These are phyloP conservation scores for Hyaloperonospora arabidopsidis DNA, from an alignment of 352 stramenopile genomes.

Conservation along the genomic window DNA sequence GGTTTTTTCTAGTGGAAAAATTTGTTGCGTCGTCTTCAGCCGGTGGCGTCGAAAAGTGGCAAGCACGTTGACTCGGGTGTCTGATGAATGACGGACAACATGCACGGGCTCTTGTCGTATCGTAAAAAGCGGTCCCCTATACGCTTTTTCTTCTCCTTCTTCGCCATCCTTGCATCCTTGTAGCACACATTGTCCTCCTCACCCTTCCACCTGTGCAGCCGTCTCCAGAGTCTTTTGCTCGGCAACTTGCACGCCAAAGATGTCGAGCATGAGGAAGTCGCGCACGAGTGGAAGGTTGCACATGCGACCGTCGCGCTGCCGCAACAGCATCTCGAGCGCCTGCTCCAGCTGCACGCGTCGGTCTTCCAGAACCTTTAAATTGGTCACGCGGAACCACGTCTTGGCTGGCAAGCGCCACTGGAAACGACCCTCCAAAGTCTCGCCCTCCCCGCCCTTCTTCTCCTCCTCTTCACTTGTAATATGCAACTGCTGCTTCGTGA, in stretches of 20 bases:
- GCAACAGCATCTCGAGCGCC: conserved; percentile 44
- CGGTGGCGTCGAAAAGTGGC: too few relatives aligned
- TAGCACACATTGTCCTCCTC: too few relatives aligned
- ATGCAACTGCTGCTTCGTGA: conserved; percentile 38
- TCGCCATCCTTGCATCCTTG: too few relatives aligned
- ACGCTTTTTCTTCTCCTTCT: too few relatives aligned
- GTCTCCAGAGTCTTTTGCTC: conserved; percentile 42
- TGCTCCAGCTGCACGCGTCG: conserved; percentile 48
- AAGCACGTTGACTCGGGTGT: too few relatives aligned
- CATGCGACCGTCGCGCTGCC: conserved; percentile 29
- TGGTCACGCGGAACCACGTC: conserved; percentile 72
- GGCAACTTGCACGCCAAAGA: conserved; percentile 62
- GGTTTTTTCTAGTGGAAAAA: too few relatives aligned
- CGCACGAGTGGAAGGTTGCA: conserved; percentile 46
- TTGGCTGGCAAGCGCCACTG: conserved; percentile 65
- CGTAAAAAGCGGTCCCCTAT: too few relatives aligned
- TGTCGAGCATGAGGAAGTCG: conserved; percentile 78
- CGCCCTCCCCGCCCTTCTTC: conserved; percentile 13
- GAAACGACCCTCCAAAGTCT: conserved; percentile 15
- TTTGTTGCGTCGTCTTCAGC: too few relatives aligned
- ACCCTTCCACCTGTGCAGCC: too few relatives aligned
- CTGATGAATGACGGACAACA: too few relatives aligned
- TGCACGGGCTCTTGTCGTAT: too few relatives aligned
- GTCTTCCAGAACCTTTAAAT: conserved; percentile 50
- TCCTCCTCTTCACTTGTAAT: conserved; percentile 9